phyloP scores from a whole-genome alignment of 352 stramenopile genomes.

The Phytopythium aichiense region DNA sequence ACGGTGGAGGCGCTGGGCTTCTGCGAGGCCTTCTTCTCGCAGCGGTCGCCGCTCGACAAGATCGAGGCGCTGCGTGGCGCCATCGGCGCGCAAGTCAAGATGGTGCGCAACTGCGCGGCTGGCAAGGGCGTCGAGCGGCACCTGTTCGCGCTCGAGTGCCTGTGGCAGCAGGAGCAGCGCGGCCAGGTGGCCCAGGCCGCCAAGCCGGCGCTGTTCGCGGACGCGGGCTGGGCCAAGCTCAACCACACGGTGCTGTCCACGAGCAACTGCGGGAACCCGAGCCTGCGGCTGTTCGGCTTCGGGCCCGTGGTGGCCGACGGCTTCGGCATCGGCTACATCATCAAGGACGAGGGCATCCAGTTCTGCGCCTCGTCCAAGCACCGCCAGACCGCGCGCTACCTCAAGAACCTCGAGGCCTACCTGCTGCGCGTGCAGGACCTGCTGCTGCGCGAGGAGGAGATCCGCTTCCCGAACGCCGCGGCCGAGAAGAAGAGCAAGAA shows the following conservation, averaged over 20 bases:
- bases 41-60: conserved; percentile 85
- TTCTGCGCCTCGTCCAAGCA: conserved; percentile 83
- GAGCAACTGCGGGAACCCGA: conserved; percentile 96
- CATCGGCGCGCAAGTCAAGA: conserved; percentile 83
- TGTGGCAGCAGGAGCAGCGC: conserved; percentile 65
- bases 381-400: conserved; percentile 77
- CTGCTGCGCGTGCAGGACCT: conserved; percentile 75
- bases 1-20: conserved; percentile 88
- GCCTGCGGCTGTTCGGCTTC: conserved; percentile 92
- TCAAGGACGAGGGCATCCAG: conserved; percentile 93
- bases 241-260: conserved; percentile 96
- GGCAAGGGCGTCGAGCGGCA: conserved; percentile 94
- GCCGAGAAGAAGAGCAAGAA: conserved; percentile 44
- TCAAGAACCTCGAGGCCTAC: conserved; percentile 81
- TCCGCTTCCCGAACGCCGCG: conserved; percentile 64
- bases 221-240: conserved; percentile 85
- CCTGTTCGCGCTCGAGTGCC: conserved; percentile 92
- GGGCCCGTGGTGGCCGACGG: conserved; percentile 91
- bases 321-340: conserved; percentile 98
- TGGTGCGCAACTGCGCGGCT: conserved; percentile 85
- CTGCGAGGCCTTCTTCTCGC: conserved; percentile 85
- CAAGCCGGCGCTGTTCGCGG: conserved; percentile 81
- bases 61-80: conserved; percentile 82
- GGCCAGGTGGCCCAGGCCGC: conserved; percentile 24
- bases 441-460: conserved; percentile 71